A percentile compares a stretch with the other conserved stretches of the same genome.
phyloP scores from a whole-genome alignment of 305 asterid genomes.

The Euphrasia arctica region DNA sequence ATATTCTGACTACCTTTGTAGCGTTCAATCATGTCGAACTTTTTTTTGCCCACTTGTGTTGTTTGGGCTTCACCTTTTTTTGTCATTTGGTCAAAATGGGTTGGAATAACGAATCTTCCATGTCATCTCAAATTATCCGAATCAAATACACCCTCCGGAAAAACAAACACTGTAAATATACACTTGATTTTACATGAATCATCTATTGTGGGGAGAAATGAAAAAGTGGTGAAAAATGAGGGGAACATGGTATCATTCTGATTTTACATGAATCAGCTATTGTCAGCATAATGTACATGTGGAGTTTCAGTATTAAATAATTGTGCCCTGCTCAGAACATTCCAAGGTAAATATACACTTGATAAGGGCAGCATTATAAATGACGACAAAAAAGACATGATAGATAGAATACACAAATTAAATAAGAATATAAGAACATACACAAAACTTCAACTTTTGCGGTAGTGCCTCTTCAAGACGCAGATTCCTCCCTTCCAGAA shows the following conservation, averaged over 20 bases:
- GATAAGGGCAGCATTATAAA: constrained; percentile 18
- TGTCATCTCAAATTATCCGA: too few relatives aligned
- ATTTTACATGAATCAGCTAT: not conserved
- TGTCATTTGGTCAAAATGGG: too few relatives aligned
- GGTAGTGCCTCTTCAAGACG: constrained; percentile 25
- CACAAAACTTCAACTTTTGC: constrained; percentile 19
- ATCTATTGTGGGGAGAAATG: not conserved
- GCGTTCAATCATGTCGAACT: too few relatives aligned
- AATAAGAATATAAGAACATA: constrained; percentile 13
- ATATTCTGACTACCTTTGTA: too few relatives aligned
- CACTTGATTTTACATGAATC: too few relatives aligned
- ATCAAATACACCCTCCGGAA: too few relatives aligned
- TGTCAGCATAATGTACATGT: constrained; percentile 12
- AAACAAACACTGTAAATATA: too few relatives aligned
- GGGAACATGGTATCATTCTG: not conserved
- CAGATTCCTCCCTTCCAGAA: constrained; percentile 31
- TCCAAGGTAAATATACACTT: constrained; percentile 18
- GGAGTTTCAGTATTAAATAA: not conserved
- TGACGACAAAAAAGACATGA: not conserved
- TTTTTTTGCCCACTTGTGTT: too few relatives aligned
- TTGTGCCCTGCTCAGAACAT: constrained; percentile 20
- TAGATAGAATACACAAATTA: constrained; percentile 21
- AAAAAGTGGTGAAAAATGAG: too few relatives aligned
- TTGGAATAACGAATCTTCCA: too few relatives aligned
- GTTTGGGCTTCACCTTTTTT: too few relatives aligned